Conservation (phyloP, 2,329 filamentous ascomycete genomes). For the Didymella pinodella region DNA sequence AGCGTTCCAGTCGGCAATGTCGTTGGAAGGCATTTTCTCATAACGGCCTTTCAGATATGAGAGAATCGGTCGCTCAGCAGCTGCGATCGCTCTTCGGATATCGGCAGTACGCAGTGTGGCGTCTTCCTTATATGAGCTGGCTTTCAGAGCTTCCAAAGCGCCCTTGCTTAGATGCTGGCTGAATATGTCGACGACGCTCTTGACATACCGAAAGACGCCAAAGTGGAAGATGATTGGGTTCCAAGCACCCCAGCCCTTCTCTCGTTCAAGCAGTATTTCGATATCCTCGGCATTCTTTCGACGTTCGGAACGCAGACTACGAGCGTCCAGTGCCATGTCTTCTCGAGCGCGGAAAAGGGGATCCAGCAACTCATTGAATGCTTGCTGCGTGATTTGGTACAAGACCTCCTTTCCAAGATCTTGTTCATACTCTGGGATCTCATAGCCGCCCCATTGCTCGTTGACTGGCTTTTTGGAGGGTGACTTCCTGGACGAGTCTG, state of each 20-base stretch:
- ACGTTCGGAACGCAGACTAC: constrained; percentile 48
- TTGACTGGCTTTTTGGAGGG: constrained; percentile 72
- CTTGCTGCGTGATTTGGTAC: constrained; percentile 90
- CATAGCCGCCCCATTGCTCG: constrained; percentile 79
- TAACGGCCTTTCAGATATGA: constrained; percentile 17
- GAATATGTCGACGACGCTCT: constrained; percentile 35
- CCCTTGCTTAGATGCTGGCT: constrained; percentile 25
- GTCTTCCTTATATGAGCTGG: neutral
- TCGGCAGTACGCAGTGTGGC: constrained; percentile 11
- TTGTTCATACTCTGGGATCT: constrained; percentile 79
- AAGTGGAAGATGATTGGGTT: constrained; percentile 30
- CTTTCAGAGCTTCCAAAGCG: constrained; percentile 1
- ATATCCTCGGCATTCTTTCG: constrained; percentile 32
- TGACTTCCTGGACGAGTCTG: constrained; percentile 74
- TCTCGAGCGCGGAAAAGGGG: constrained; percentile 84
- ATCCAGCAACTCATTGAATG: constrained; percentile 91
- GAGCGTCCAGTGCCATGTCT: constrained; percentile 74
- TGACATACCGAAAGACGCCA: constrained; percentile 41
- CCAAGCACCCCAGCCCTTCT: constrained; percentile 10
- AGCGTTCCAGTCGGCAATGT: constrained; percentile 16
- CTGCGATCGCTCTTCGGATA: constrained; percentile 24
- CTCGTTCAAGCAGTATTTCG: constrained; percentile 19
- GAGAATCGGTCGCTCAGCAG: constrained; percentile 30
- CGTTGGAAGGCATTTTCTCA: constrained; percentile 8
- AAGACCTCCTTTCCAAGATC: constrained; percentile 88